These are phyloP conservation scores for Pisolithus orientalis DNA, from an alignment of 768 basidiomycete genomes.

Conservation along the genomic window DNA sequence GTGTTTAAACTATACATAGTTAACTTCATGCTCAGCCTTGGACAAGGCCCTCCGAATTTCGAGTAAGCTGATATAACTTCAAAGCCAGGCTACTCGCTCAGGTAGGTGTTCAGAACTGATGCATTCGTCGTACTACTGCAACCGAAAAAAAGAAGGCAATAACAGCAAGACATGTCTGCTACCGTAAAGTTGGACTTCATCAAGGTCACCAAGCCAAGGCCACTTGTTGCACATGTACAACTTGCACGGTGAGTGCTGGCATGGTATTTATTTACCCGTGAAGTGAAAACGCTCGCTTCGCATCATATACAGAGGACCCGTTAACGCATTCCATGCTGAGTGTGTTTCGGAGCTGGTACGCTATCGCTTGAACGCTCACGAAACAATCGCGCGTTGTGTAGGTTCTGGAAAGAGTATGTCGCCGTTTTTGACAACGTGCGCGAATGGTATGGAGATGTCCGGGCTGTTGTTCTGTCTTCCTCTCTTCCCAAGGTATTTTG, in stretches of 20 bases:
- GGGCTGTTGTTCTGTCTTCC: constrained; percentile 71
- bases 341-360: constrained; percentile 14
- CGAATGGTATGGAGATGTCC: constrained; percentile 42
- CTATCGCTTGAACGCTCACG: neutral
- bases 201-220: constrained; percentile 28
- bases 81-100: no score
- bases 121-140: no score
- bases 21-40: no score
- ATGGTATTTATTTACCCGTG: neutral
- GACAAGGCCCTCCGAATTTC: no score
- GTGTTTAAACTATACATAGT: no score
- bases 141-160: neutral
- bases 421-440: constrained; percentile 51
- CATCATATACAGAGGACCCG: constrained; percentile 40
- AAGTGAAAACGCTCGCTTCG: no score
- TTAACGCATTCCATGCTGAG: constrained; percentile 61
- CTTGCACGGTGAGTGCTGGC: constrained; percentile 26
- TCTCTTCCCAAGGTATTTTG: constrained; percentile 67
- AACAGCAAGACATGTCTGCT: neutral
- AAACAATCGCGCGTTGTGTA: constrained; percentile 17
- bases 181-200: constrained; percentile 16
- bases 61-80: no score
- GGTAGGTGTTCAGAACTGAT: no score
- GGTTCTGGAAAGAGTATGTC: constrained; percentile 71
- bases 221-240: constrained; percentile 36